Evolutionary conservation across 2,329 filamentous ascomycete genomes (phyloP).

Genomic region (Aspergillus chevalieri): DNA sequence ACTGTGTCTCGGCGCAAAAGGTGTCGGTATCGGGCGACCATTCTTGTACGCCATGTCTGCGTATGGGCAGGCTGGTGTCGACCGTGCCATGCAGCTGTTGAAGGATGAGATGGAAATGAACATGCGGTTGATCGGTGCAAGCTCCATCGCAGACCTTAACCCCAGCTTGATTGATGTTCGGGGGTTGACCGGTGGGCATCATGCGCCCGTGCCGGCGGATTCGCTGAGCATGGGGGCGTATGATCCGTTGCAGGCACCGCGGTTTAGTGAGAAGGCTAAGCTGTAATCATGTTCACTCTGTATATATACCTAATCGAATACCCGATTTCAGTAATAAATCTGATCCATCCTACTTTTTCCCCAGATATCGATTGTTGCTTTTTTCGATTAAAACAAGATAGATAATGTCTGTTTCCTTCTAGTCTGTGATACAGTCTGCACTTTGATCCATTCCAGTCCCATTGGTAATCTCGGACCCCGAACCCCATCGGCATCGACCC

Average conservation of each 20-base stretch:
- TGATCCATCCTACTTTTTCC: too few species aligned
- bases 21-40: conserved; percentile 87
- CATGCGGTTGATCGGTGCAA: conserved; percentile 86
- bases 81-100: conserved; percentile 83
- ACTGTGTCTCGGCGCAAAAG: conserved; percentile 81
- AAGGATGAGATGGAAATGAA: conserved; percentile 99
- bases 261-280: conserved; percentile 45
- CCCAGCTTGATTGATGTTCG: conserved; percentile 73
- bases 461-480: too few species aligned
- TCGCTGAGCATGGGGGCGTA: conserved; percentile 54
- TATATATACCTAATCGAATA: neutral
- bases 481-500: too few species aligned
- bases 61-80: conserved; percentile 81
- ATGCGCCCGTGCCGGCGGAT: conserved; percentile 55
- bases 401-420: too few species aligned
- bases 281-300: conserved; percentile 20
- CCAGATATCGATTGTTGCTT: too few species aligned
- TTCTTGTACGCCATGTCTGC: conserved; percentile 96
- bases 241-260: conserved; percentile 46
- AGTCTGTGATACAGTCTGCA: too few species aligned
- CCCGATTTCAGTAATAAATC: too few species aligned
- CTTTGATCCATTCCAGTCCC: too few species aligned
- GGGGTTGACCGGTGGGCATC: conserved; percentile 57
- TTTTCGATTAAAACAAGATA: too few species aligned
- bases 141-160: conserved; percentile 67